A percentile compares a stretch with the other conserved stretches of the same genome.
Conservation (phyloP, 805 yeast species). For the Babjeviella inositovora region DNA sequence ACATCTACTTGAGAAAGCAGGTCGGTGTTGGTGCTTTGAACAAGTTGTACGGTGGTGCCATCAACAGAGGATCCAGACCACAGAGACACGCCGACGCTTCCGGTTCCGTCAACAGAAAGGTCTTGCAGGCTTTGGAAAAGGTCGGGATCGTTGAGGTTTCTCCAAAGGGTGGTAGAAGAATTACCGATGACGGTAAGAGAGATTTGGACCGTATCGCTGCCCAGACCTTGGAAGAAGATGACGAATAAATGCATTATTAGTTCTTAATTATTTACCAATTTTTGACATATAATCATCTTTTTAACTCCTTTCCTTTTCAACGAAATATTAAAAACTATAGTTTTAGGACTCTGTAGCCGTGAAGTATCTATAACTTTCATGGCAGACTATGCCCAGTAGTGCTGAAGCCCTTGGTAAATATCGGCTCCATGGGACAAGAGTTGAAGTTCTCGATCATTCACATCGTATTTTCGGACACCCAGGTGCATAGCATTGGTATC, state of each 20-base stretch:
- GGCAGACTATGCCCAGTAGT: too few species aligned
- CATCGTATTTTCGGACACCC: too few species aligned
- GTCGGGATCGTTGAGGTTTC: constrained; percentile 93
- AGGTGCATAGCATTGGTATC: too few species aligned
- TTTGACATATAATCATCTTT: too few species aligned
- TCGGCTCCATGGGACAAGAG: too few species aligned
- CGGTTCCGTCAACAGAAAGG: constrained; percentile 98
- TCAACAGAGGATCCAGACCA: constrained; percentile 98
- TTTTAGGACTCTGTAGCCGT: too few species aligned
- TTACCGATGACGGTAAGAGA: constrained; percentile 99
- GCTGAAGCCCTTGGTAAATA: too few species aligned
- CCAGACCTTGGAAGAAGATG: constrained; percentile 90
- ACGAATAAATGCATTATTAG: constrained; percentile 29
- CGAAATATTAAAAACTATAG: too few species aligned
- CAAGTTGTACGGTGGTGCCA: constrained; percentile 98
- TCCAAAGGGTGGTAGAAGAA: constrained; percentile 98
- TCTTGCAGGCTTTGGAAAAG: constrained; percentile 95
- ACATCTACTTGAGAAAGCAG: constrained; percentile 98
- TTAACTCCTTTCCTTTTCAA: too few species aligned
- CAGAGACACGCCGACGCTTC: constrained; percentile 98
- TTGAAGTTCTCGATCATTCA: too few species aligned
- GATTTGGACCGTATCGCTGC: constrained; percentile 99
- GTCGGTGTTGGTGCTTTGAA: constrained; percentile 99
- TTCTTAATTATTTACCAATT: too few species aligned
- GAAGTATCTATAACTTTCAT: too few species aligned